Conservation (phyloP, 176 grass and related monocot genomes). For the Bolboschoenus planiculmis region DNA sequence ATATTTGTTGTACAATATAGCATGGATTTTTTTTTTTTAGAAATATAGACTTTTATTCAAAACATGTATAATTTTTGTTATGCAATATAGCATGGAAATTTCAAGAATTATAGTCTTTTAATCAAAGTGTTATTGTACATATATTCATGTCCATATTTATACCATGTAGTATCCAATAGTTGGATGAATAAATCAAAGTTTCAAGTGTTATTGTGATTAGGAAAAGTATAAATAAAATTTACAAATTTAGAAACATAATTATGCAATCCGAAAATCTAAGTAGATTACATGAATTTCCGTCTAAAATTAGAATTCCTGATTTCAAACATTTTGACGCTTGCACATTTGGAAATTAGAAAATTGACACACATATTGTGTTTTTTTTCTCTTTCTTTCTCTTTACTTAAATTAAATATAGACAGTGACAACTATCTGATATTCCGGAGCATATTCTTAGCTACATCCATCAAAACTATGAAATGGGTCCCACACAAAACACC, state of each 20-base stretch:
- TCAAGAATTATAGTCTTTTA: no score
- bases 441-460: background rate
- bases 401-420: background rate
- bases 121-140: no score
- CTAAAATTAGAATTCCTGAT: no score
- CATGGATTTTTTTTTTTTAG: no score
- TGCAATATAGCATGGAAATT: background rate
- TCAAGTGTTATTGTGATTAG: background rate
- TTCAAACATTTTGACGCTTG: no score
- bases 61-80: background rate
- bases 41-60: no score
- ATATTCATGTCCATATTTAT: background rate
- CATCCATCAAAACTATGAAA: background rate
- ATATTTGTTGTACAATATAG: no score
- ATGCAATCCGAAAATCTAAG: no score
- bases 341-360: background rate
- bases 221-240: background rate
- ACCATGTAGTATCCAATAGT: background rate
- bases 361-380: background rate
- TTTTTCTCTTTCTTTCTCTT: background rate
- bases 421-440: background rate
- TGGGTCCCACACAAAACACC: background rate
- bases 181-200: background rate
- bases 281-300: no score
- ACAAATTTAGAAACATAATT: background rate